phyloP scores from a whole-genome alignment of 106 monocot genomes.

The Dendrobium catenatum region DNA sequence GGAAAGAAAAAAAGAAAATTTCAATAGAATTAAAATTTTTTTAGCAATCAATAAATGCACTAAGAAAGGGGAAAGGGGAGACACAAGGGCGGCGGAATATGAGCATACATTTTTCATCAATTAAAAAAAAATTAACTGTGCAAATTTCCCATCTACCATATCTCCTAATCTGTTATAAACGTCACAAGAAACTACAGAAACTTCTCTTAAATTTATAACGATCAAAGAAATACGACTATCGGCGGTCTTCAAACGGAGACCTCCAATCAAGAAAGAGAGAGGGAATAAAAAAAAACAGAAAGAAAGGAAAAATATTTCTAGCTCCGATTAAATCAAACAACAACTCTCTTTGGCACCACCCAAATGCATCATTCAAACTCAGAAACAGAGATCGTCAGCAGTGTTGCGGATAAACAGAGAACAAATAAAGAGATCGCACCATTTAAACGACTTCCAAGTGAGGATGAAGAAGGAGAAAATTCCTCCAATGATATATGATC shows the following conservation, averaged over 20 bases:
- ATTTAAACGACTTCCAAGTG: background rate
- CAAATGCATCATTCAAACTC: background rate
- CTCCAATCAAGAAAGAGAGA: background rate
- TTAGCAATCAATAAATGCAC: background rate
- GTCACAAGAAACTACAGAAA: background rate
- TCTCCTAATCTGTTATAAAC: background rate
- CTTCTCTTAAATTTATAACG: background rate
- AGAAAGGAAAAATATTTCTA: background rate
- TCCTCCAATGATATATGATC: background rate
- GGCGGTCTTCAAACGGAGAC: background rate
- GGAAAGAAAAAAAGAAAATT: background rate
- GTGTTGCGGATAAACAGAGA: background rate
- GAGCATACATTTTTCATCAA: background rate
- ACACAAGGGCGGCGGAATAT: background rate
- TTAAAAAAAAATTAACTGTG: background rate
- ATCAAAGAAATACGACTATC: background rate
- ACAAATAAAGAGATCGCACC: slow-evolving; percentile 1
- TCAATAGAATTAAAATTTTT: background rate
- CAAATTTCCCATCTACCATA: background rate
- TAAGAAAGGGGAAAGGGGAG: background rate
- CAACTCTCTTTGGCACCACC: background rate
- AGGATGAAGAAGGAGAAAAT: too few relatives aligned
- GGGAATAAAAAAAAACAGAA: background rate
- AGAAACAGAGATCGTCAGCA: background rate
- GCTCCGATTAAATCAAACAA: background rate